These are phyloP conservation scores for Chondrus crispus DNA, from an alignment of 23 red algal species.

Conservation along the genomic window DNA sequence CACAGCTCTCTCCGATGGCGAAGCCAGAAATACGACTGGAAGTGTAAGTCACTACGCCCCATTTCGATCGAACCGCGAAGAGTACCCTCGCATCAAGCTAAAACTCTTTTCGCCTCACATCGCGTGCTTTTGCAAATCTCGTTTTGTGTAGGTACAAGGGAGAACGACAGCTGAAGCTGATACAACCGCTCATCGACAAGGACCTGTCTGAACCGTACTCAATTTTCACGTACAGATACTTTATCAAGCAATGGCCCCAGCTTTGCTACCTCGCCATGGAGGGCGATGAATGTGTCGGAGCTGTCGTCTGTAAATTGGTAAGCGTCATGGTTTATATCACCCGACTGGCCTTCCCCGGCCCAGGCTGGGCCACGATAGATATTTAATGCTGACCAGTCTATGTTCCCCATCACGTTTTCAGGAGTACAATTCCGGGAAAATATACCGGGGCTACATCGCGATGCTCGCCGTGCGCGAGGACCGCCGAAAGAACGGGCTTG, in stretches of 20 bases:
- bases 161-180: conserved; percentile 43
- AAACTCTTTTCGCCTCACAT: neutral
- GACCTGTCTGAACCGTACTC: conserved; percentile 98
- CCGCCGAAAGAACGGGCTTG: conserved; percentile 71
- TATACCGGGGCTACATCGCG: conserved; percentile 92
- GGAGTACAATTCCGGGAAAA: too few species aligned
- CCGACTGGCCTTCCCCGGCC: neutral
- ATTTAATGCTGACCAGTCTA: too few species aligned
- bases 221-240: conserved; percentile 98
- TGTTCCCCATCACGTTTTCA: too few species aligned
- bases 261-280: conserved; percentile 75
- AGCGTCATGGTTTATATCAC: neutral
- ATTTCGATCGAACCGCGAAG: too few species aligned
- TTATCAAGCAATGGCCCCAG: conserved; percentile 90
- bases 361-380: neutral
- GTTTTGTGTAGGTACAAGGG: conserved; percentile 40
- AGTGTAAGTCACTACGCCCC: too few species aligned
- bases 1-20: too few species aligned
- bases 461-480: conserved; percentile 89
- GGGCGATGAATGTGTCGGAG: conserved; percentile 57
- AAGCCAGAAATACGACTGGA: too few species aligned
- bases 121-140: neutral
- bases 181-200: conserved; percentile 73
- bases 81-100: too few species aligned
- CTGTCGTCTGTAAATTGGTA: conserved; percentile 88